Evolutionary conservation across 78 protist species (phyloP).

Genomic region (Mantamonas sphyraenae): DNA sequence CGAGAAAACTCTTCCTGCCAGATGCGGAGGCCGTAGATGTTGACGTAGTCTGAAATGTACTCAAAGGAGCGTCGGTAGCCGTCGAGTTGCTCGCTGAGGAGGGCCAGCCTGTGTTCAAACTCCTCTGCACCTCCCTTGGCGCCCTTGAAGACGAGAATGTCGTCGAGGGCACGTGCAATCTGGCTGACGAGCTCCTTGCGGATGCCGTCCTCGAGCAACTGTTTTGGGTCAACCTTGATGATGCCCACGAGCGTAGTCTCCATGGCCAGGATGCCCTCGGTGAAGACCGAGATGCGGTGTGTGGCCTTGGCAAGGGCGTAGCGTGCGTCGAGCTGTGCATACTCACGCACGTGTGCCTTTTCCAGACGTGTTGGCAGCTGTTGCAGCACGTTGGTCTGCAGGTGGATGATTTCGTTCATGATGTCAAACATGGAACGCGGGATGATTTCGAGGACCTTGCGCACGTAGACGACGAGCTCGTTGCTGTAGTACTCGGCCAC

Average conservation of each 20-base stretch:
- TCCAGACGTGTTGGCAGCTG: slow-evolving; percentile 79
- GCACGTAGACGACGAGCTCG: slow-evolving; percentile 73
- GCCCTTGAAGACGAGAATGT: slow-evolving; percentile 30
- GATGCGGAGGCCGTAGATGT: slow-evolving; percentile 73
- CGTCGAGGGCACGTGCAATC: slow-evolving; percentile 59
- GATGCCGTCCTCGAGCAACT: slow-evolving; percentile 89
- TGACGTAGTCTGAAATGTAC: slow-evolving; percentile 81
- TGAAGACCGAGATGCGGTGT: slow-evolving; percentile 70
- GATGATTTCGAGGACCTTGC: slow-evolving; percentile 84
- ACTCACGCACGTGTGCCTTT: slow-evolving; percentile 16
- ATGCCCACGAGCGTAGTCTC: slow-evolving; percentile 91
- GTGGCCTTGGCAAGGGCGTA: slow-evolving; percentile 69
- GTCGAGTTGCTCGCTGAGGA: slow-evolving; percentile 34
- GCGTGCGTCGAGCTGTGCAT: slow-evolving; percentile 83
- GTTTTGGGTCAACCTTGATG: slow-evolving; percentile 69
- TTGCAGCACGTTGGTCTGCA: slow-evolving; percentile 60
- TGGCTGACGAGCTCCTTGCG: slow-evolving; percentile 81
- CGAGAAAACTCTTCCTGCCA: slow-evolving; percentile 93
- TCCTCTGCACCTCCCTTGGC: slow-evolving; percentile 32
- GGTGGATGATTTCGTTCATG: slow-evolving; percentile 59
- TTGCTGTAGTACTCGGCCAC: slow-evolving; percentile 86
- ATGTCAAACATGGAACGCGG: slow-evolving; percentile 76
- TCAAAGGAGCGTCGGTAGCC: slow-evolving; percentile 75
- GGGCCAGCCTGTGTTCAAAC: slow-evolving; percentile 22
- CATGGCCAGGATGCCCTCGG: slow-evolving; percentile 96